Base-by-base conservation (phyloP, 2,329 filamentous ascomycete genomes). In the Trichoderma sp. region DNA sequence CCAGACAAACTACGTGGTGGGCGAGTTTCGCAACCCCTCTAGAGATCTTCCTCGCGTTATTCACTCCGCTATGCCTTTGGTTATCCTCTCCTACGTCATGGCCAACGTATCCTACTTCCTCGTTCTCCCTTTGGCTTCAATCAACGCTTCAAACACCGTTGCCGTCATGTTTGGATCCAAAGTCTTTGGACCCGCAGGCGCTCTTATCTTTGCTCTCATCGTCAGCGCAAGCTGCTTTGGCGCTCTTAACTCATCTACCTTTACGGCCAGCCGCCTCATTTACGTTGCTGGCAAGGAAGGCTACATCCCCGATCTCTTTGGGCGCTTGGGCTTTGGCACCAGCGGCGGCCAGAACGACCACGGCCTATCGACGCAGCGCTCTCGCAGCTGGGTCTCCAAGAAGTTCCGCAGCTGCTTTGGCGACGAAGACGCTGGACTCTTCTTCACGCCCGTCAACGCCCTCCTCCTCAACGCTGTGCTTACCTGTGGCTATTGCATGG, bases 261-360 rank as follows among this genome's bases (percentile, higher is more conserved):
- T 99, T 77, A 99, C 96, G 27, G 93, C 91, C 70, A 94, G 94
- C 69, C 91, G 96, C 11, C 87, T 99, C 0, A 91, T 97, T 73
- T 99, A 98, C 81, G 94, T 91, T 13, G 96, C 96, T 3, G 94
- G 94, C 35, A 97, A 97, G 77, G 96, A 99, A 82, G 94, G 94
- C 53, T 98, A 97, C 78, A 87, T 99, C 19, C 96, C 96, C 0
- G 83, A 86, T 0, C 74, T 97, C 6, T 96, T 98, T 75, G 93
- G 93, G 53, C 91, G 89, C 58, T 90, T 98, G 64, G 96, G 96
- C 10, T 82, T 95, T 52, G 85, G 87, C 24, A 79, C 77, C 21
- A 77, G 78, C n/a, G 24, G 58, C 2, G 79, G 78, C 78, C 35
- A 60, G 14, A 49, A 49, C 19, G 80, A 81, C 19, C 76, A 81